Evolutionary conservation across 495 filamentous ascomycete genomes (phyloP), one percentile per base, ranked within the genome.

Genomic region (Glonium stellatum): DNA sequence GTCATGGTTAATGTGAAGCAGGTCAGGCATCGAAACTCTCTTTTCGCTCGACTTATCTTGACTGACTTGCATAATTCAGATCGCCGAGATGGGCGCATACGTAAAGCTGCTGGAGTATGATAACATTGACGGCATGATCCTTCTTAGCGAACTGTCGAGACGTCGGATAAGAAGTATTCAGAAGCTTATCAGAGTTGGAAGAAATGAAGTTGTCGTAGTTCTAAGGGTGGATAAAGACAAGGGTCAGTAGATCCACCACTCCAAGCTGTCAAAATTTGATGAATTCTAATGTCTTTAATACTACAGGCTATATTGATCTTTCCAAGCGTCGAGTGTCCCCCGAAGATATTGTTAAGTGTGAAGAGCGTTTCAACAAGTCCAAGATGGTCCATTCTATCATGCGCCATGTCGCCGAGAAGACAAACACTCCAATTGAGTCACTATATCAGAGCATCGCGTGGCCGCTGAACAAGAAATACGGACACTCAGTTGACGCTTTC

Each of bases 61-160:
- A 44, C 39, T 44, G 18, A 44, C 48, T 18, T 60, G 42, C 68
- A 96, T 6, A 6, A 31, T 31, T 23, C 6, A 51, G 90, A 98
- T 98, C 72, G 93, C 93, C 72, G 93, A 98, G 73, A 98, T 98
- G 93, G 93, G 93, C 66, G 93, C 93, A 66, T 98, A 98, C 72
- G 93, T 98, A 70, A 98, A 98, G 78, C 85, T 98, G 27, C 86
- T 98, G 67, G 93, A 98, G 78, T 98, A 98, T 75, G 93, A 97
- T 74, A 95, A 97, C 77, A 98, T 98, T 75, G 93, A 98, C 73
- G 93, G 93, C 79, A 98, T 98, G 93, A 98, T 98, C 63, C 80
- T 98, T 51, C 87, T 98, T 62, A 93, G 88, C 66, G 93, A 98
- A 73, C 82, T 98, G 51, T 97, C 95, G 25, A 82, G 93, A 75